phyloP scores from a whole-genome alignment of 1,284 basidiomycete species.

The Moniliophthora roreri region DNA sequence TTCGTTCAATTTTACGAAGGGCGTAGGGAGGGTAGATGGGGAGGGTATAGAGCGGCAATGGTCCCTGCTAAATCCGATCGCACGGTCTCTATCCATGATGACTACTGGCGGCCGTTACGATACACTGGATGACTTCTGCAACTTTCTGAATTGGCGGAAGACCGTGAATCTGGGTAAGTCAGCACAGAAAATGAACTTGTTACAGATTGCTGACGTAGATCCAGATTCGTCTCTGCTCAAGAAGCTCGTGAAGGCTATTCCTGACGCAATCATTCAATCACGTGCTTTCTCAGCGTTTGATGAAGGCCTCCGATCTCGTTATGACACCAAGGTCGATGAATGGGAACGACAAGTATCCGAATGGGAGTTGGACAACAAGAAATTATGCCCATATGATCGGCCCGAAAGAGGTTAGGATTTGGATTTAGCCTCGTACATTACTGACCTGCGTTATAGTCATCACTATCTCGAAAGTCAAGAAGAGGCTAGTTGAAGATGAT shows the following conservation, averaged over 20 bases:
- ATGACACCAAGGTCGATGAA: background rate
- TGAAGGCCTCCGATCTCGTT: background rate
- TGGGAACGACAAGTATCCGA: background rate
- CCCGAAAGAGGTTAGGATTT: background rate
- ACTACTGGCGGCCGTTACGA: constrained; percentile 12
- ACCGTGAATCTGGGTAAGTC: constrained; percentile 2
- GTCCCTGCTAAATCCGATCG: constrained; percentile 14
- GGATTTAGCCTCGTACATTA: background rate
- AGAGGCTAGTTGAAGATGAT: background rate
- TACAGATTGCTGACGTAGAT: background rate
- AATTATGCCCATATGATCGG: background rate
- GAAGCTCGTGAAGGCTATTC: background rate
- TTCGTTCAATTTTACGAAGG: constrained; percentile 14
- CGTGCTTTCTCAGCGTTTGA: background rate
- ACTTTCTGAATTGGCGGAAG: constrained; percentile 3
- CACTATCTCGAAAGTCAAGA: background rate
- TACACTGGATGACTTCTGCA: constrained; percentile 20
- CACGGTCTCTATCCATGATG: constrained; percentile 17
- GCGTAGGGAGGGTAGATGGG: constrained; percentile 16
- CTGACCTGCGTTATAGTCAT: background rate
- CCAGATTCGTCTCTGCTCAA: background rate
- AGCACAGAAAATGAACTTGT: background rate
- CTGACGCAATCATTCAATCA: background rate
- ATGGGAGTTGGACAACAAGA: background rate
- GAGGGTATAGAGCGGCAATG: constrained; percentile 18